Conservation (phyloP, 768 basidiomycete species). For the Leccinum disarticulatum region DNA sequence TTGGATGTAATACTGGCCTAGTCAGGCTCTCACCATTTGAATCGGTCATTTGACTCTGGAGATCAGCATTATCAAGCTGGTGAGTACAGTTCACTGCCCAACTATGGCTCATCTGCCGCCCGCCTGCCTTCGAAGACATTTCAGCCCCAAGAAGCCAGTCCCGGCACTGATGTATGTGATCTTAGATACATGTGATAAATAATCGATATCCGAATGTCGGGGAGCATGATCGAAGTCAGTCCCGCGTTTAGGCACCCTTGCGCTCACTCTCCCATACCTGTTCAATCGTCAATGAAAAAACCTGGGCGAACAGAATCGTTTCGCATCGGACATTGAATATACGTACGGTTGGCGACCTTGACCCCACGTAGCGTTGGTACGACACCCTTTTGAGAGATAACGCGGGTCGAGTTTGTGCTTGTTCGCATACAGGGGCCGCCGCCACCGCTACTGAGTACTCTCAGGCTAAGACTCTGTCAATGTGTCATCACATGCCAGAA, state of each 20-base stretch:
- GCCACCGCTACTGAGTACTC: too few relatives aligned
- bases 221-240: neutral
- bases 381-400: too few relatives aligned
- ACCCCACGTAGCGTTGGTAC: slow-evolving; percentile 47
- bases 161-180: too few relatives aligned
- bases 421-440: too few relatives aligned
- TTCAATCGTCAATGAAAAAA: neutral
- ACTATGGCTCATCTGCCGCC: too few relatives aligned
- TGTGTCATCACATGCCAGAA: too few relatives aligned
- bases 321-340: neutral
- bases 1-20: too few relatives aligned
- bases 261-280: slow-evolving; percentile 30
- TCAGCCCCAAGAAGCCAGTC: neutral
- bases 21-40: too few relatives aligned
- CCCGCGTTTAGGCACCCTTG: neutral
- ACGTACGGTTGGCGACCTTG: slow-evolving; percentile 47
- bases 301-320: neutral
- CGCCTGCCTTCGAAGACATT: neutral
- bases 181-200: neutral
- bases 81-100: too few relatives aligned
- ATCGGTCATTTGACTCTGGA: too few relatives aligned
- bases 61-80: too few relatives aligned
- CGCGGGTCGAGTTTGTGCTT: slow-evolving; percentile 36
- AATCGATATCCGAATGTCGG: neutral
- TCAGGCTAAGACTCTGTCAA: too few relatives aligned